Evolutionary conservation across 169 alveolate genomes (phyloP).

Genomic region (Miamiensis avidus): DNA sequence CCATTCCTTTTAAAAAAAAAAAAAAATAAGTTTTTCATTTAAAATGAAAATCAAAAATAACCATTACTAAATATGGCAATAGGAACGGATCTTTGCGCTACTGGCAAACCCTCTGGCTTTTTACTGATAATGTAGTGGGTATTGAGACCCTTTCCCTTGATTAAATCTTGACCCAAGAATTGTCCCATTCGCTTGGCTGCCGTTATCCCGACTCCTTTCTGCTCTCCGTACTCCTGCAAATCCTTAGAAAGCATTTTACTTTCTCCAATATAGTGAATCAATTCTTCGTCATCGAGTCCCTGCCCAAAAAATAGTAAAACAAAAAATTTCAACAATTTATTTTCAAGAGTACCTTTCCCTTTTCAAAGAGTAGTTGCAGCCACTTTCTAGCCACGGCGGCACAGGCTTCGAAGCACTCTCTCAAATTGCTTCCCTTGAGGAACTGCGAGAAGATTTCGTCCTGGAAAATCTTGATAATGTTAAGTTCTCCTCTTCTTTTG

Average conservation of each 20-base stretch:
- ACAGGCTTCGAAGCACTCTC: constrained; percentile 94
- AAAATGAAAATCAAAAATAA: no score
- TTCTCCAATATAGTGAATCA: constrained; percentile 93
- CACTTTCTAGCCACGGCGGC: constrained; percentile 93
- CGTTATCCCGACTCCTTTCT: constrained; percentile 94
- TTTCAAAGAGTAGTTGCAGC: constrained; percentile 79
- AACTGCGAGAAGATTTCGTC: constrained; percentile 96
- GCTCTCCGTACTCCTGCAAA: constrained; percentile 91
- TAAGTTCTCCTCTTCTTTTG: constrained; percentile 98
- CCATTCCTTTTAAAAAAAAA: constrained; percentile 54
- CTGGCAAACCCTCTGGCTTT: constrained; percentile 92
- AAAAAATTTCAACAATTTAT: background rate
- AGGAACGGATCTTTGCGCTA: constrained; percentile 97
- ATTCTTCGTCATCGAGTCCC: constrained; percentile 91
- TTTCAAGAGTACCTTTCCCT: background rate
- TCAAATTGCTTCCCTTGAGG: constrained; percentile 91
- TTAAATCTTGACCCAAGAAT: constrained; percentile 84
- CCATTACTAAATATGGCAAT: constrained; percentile 80
- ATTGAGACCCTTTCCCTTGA: constrained; percentile 83
- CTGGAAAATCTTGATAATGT: constrained; percentile 95
- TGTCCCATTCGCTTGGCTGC: constrained; percentile 95
- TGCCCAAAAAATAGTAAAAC: constrained; percentile 84
- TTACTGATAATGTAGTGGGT: constrained; percentile 92
- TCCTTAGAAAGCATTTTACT: constrained; percentile 90
- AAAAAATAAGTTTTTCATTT: constrained; percentile 2